These are phyloP conservation scores for Dionaea muscipula DNA, from an alignment of 179 eudicot genomes.

Conservation along the genomic window DNA sequence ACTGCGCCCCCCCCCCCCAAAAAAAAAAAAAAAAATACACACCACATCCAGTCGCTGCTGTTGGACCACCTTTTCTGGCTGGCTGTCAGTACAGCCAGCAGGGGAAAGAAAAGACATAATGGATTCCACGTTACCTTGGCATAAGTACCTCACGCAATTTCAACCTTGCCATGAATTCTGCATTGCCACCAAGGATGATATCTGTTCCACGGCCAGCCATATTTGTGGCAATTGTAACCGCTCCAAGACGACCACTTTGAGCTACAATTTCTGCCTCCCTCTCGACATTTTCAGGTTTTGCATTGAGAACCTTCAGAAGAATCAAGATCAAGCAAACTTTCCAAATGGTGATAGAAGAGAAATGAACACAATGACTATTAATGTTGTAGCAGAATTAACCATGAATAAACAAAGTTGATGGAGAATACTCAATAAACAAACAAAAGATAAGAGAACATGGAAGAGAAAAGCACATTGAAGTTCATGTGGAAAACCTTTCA, in stretches of 20 bases:
- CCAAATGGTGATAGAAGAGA: conserved; percentile 2
- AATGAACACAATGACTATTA: background rate
- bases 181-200: conserved; percentile 99
- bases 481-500: too few relatives aligned
- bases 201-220: conserved; percentile 99
- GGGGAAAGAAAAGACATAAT: background rate
- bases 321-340: conserved; percentile 6
- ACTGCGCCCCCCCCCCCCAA: too few relatives aligned
- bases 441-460: too few relatives aligned
- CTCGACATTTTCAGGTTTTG: conserved; percentile 99
- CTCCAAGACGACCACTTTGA: conserved; percentile 97
- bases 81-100: conserved; percentile 31
- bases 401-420: background rate
- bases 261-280: conserved; percentile 99
- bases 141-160: conserved; percentile 93
- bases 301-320: conserved; percentile 67
- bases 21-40: too few relatives aligned
- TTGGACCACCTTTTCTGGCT: too few relatives aligned
- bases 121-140: conserved; percentile 63
- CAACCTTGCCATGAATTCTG: conserved; percentile 97
- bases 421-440: too few relatives aligned
- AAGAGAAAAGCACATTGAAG: too few relatives aligned
- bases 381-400: background rate
- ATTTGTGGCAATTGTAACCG: conserved; percentile 95
- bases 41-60: too few relatives aligned